A percentile compares a stretch with the other conserved stretches of the same genome.
These are phyloP conservation scores for Corymbia maculata DNA, from an alignment of 345 rosid genomes.

Conservation along the genomic window DNA sequence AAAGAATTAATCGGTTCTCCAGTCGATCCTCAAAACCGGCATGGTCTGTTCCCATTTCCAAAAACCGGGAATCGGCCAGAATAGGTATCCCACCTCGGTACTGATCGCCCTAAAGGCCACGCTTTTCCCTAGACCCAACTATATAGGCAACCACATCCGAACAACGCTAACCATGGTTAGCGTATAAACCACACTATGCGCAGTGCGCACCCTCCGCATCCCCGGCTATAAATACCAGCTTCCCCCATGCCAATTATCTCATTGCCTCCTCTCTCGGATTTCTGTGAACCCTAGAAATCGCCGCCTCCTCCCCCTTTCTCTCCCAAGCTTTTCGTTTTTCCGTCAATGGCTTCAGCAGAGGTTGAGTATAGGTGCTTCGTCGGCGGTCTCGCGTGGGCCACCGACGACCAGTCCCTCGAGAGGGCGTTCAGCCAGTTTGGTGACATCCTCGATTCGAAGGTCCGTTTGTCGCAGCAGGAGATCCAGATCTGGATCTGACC, in stretches of 20 bases:
- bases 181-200: background rate
- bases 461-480: slow-evolving; percentile 47
- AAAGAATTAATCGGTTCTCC: background rate
- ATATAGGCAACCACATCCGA: background rate
- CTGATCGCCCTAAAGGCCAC: background rate
- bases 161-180: background rate
- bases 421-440: slow-evolving; percentile 61
- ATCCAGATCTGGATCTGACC: slow-evolving; percentile 17
- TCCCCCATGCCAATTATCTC: accelerated
- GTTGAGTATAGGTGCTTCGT: slow-evolving; percentile 82
- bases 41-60: background rate
- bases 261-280: background rate
- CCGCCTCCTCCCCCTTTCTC: background rate
- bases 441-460: slow-evolving; percentile 94
- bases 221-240: background rate
- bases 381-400: slow-evolving; percentile 96
- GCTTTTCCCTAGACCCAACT: background rate
- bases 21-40: background rate
- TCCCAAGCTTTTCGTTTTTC: accelerated
- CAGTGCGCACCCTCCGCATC: slow-evolving; percentile 1
- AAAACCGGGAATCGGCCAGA: background rate
- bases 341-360: slow-evolving; percentile 51
- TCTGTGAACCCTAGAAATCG: background rate
- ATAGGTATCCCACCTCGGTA: background rate
- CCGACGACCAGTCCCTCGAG: slow-evolving; percentile 49